These are phyloP conservation scores for Aspergillus funiculosus DNA, from an alignment of 495 filamentous ascomycete species.

Conservation along the genomic window DNA sequence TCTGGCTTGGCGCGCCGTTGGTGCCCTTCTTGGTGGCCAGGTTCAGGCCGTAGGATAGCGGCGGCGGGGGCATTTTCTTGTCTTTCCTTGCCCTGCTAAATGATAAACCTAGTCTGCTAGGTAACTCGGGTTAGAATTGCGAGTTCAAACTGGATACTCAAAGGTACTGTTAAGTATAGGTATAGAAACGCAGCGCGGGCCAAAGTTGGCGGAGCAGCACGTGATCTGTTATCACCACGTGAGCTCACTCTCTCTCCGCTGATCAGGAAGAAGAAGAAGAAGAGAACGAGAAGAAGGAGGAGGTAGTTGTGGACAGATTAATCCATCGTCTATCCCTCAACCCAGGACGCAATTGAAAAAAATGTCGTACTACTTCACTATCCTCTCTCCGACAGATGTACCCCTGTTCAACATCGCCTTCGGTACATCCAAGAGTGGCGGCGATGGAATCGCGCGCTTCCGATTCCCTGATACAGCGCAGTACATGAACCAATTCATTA, in stretches of 20 bases:
- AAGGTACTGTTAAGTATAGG: too few relatives aligned
- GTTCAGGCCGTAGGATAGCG: slow-evolving; percentile 54
- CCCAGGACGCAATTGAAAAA: slow-evolving; percentile 1
- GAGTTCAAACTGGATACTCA: too few relatives aligned
- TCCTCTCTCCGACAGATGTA: slow-evolving; percentile 88
- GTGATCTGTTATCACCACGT: too few relatives aligned
- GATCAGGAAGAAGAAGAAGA: too few relatives aligned
- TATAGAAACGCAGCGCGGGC: too few relatives aligned
- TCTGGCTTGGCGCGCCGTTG: slow-evolving; percentile 29
- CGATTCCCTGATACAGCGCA: slow-evolving; percentile 75
- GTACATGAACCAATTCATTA: slow-evolving; percentile 95
- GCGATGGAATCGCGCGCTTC: slow-evolving; percentile 77
- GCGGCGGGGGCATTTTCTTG: slow-evolving; percentile 34
- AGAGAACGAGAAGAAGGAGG: too few relatives aligned
- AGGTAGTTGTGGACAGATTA: too few relatives aligned
- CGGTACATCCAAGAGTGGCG: slow-evolving; percentile 88
- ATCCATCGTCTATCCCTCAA: not conserved
- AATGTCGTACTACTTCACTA: slow-evolving; percentile 98
- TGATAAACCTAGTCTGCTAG: not conserved
- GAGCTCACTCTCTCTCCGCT: too few relatives aligned
- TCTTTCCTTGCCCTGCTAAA: not conserved
- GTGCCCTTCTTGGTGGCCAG: slow-evolving; percentile 42
- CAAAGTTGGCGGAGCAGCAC: too few relatives aligned
- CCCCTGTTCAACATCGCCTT: slow-evolving; percentile 95
- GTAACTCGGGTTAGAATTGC: too few relatives aligned